phyloP scores from a whole-genome alignment of 148 eudicot genomes.

The Camellia japonica region DNA sequence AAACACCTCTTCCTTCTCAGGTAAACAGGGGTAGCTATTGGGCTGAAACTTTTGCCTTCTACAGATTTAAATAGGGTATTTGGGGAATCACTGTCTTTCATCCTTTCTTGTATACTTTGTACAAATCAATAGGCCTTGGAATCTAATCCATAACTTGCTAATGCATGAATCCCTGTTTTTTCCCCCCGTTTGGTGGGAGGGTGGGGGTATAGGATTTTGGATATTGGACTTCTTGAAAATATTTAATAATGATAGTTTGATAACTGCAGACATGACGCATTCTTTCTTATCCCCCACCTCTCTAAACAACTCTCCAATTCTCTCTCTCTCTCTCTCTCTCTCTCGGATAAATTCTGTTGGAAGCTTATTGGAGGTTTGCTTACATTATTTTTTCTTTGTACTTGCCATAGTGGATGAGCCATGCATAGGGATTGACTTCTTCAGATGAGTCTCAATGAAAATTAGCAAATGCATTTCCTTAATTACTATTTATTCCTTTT shows the following conservation, averaged over 20 bases:
- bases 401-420: background rate
- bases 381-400: too few species aligned
- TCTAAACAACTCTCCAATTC: too few species aligned
- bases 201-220: too few species aligned
- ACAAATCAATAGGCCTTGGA: background rate
- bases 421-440: background rate
- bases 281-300: too few species aligned
- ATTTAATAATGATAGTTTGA: too few species aligned
- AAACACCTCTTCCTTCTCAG: conserved; percentile 93
- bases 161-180: too few species aligned
- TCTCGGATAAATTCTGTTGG: background rate
- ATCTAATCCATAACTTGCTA: background rate
- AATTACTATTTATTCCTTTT: conserved; percentile 1
- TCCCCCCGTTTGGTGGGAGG: too few species aligned
- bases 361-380: too few species aligned
- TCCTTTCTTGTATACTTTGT: background rate
- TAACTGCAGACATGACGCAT: too few species aligned
- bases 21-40: conserved; percentile 28
- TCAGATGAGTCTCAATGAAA: background rate
- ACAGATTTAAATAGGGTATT: too few species aligned
- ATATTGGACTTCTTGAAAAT: too few species aligned
- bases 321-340: background rate
- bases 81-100: background rate
- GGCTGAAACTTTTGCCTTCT: background rate
- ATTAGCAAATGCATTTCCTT: background rate